Evolutionary conservation across 2,329 filamentous ascomycete genomes (phyloP).

Genomic region (Epichloe sp.): DNA sequence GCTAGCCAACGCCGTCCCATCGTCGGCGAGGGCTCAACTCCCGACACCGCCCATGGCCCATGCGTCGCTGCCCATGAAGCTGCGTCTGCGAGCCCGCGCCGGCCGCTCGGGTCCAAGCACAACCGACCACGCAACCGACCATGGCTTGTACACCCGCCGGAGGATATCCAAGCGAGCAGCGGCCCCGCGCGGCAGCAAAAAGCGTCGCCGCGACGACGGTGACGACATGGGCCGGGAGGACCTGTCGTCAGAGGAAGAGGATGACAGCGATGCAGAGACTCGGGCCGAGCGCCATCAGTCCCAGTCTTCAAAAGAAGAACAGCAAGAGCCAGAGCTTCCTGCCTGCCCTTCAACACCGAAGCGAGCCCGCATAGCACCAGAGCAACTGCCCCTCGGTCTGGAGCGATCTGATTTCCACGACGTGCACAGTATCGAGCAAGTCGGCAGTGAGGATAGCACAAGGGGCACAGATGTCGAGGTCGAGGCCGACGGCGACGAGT

Average conservation of each 20-base stretch:
- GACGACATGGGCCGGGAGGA: constrained; percentile 33
- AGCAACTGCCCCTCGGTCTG: constrained; percentile 45
- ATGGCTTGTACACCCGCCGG: constrained; percentile 24
- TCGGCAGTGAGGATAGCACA: constrained; percentile 11
- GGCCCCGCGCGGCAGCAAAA: constrained; percentile 35
- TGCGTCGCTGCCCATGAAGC: constrained; percentile 37
- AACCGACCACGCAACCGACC: constrained; percentile 16
- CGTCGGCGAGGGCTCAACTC: constrained; percentile 22
- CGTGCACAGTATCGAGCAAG: constrained; percentile 24
- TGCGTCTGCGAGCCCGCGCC: constrained; percentile 39
- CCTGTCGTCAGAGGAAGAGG: constrained; percentile 14
- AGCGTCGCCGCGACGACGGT: constrained; percentile 35
- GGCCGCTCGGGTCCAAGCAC: constrained; percentile 9
- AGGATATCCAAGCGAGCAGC: constrained; percentile 39
- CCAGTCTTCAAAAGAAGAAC: neutral
- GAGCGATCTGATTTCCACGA: constrained; percentile 45
- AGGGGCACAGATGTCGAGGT: constrained; percentile 26
- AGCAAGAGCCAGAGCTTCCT: neutral
- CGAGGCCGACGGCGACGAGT: constrained; percentile 34
- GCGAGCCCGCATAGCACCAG: constrained; percentile 46
- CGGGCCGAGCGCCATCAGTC: constrained; percentile 7
- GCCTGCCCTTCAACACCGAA: constrained; percentile 41
- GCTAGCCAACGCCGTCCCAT: constrained; percentile 18
- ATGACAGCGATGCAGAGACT: constrained; percentile 26
- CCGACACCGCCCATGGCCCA: constrained; percentile 44